Base-by-base conservation (phyloP, 768 basidiomycete genomes). In the Hygrocybe punicea region DNA sequence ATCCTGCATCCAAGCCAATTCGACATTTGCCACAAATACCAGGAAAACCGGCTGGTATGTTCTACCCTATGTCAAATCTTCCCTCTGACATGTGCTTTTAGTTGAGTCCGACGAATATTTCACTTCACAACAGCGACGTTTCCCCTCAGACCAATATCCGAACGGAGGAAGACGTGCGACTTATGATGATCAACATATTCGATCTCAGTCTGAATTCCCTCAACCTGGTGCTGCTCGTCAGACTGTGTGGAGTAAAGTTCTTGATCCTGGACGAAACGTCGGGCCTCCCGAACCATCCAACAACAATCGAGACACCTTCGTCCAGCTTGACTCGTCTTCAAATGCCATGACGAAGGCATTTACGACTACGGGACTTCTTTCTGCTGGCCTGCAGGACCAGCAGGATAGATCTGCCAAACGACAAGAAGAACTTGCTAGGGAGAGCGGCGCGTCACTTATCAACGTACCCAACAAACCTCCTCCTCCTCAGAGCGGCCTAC, bases 401-500 rank as follows among this genome's bases (percentile, higher is more conserved):
- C 87, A 95, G 69, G 94, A 97, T 67, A 84, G 96, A 35, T 97
- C 94, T 29, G 97, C 97, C 2, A 95, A 95, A 71, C 82, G 88
- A 52, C 93, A 98, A 65, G 96, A 99, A 69, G 92, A 97, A 69
- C 73, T 91, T 10, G 97, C 97, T 9, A 81, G 95, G 35, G 95
- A 97, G 73, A 86, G 81, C 6, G 97, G 97, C 25, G 90, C 84
- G 14, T 93, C 93, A 4, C 81, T 98, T 53, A 86, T 98, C 76
- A 95, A 96, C 69, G 92, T 99, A n/a, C 93, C 92, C 4, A 84
- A 86, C 66, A 96, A 96, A 68, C 93, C 95, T 0, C 93, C 92
- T 0, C 91, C 93, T 2, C 95, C 97, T 7, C 93, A 96, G 72
- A 92, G 90, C 42, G 97, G 97, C 37, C 81, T 98, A 42, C 84